Evolutionary conservation across 202 grass and related monocot species (phyloP), one percentile per base, ranked within the genome.

Genomic region (Tripidium arundinaceum): DNA sequence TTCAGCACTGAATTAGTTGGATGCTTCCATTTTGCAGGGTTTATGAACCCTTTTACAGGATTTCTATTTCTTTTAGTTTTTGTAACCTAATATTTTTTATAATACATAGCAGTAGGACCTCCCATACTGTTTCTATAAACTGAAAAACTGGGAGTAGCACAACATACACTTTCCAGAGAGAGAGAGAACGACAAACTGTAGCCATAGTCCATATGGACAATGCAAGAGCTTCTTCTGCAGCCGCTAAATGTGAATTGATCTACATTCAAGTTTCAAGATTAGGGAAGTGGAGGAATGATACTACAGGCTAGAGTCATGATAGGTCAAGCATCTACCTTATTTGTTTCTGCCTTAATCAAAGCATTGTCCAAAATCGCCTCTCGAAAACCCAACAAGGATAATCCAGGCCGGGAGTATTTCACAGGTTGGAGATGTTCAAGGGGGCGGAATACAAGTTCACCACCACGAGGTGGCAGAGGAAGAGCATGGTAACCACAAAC

Each of bases 401-500:
- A 64, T 57, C 72, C 86, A 66, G 92, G 84, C 28, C 96, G 71
- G 64, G 43, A 82, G 81, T 95, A 95, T 86, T 95, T 95, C 70
- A 95, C 82, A 27, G 92, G 90, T 52, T 95, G 96, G 47, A 98
- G 85, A 93, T 98, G 90, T 69, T 95, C 86, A 65, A 95, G 82
- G n/a, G 95, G 96, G 62, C 91, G 82, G 66, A 98, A 98, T 80
- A 98, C 77, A 84, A 95, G 77, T 88, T 95, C 92, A 74, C 80
- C 88, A 74, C 96, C 96, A 70, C 77, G 75, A 79, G 84, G 86
- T 79, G 96, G 96, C 76, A 98, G 66, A 71, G 79, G 68, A 81
- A 95, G 88, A 72, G 79, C 70, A 91, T 95, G 96, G 82, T 98
- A 98, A 39, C 92, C 90, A 91, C 96, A 98, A 84, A 98, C 88